Evolutionary conservation across 2,329 filamentous ascomycete genomes (phyloP).

Genomic region (Beauveria sp.): DNA sequence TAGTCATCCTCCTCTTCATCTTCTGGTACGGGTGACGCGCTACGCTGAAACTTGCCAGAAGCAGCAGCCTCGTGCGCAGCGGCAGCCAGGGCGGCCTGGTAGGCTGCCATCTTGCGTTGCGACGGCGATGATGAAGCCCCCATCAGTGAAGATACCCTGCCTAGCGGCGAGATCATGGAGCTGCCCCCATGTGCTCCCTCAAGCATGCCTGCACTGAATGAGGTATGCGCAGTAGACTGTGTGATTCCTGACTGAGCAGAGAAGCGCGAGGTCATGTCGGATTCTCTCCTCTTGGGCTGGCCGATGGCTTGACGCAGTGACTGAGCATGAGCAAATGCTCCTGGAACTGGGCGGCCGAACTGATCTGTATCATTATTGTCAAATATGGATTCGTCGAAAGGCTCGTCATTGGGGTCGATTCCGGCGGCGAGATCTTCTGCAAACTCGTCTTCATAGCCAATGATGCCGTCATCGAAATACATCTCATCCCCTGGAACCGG

Average conservation of each 20-base stretch:
- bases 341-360: constrained; percentile 53
- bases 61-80: constrained; percentile 71
- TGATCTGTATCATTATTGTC: constrained; percentile 59
- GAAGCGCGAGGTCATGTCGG: constrained; percentile 37
- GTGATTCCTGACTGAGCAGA: constrained; percentile 36
- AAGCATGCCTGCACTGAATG: constrained; percentile 29
- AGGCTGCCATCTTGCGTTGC: constrained; percentile 44
- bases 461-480: constrained; percentile 61
- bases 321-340: constrained; percentile 48
- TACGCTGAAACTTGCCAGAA: constrained; percentile 66
- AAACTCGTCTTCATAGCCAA: constrained; percentile 39
- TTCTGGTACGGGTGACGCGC: constrained; percentile 36
- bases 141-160: background rate
- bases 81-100: constrained; percentile 77
- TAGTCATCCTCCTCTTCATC: constrained; percentile 15
- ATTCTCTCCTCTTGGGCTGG: constrained; percentile 33
- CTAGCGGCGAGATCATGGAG: constrained; percentile 1
- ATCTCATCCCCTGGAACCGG: constrained; percentile 43
- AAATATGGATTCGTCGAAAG: constrained; percentile 68
- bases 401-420: constrained; percentile 40
- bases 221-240: constrained; percentile 47
- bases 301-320: constrained; percentile 32
- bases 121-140: background rate
- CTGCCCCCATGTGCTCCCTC: constrained; percentile 13
- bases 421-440: constrained; percentile 35